Evolutionary conservation across 2,329 filamentous ascomycete genomes (phyloP), one percentile per base, ranked within the genome.

Genomic region (Aspergillus sergii): DNA sequence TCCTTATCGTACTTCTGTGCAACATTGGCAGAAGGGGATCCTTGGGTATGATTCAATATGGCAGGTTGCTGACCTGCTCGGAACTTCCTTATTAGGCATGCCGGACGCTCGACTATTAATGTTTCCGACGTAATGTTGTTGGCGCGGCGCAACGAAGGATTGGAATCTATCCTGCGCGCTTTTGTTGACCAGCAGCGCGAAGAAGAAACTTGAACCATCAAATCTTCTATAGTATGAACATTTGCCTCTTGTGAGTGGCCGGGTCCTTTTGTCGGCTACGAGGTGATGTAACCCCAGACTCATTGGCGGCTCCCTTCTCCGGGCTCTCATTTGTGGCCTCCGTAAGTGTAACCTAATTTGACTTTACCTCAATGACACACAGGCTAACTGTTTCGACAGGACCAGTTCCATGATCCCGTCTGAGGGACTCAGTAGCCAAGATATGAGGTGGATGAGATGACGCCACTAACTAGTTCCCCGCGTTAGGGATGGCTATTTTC

Each of bases 91-190:
- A 86, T 69, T 59, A 89, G 88, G 58, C 95, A 99, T 78, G 94
- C 92, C 12, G 91, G 91, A 1, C 87, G 94, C 30, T 88, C 87
- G 2, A 94, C 90, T 0, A 86, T 99, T 68, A 92, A 89, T 43
- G 91, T 90, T 0, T 91, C 94, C 58, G 95, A 99, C 75, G 94
- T 98, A 14, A 81, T 98, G 71, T 85, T 99, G 9, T 86, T 99
- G 34, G 89, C 92, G 30, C 84, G 95, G 65, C 88, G 94, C 63
- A 99, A 98, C 71, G 91, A 94, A 61, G 93, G 93, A 21, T 79
- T 99, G 23, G 88, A 94, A 69, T 84, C 84, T 19, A 88, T 98
- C 39, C 84, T 99, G 73, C 73, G 71, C 12, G 71, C 75, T 7
- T 80, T 77, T 57, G 65, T 76, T 19, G 75, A 77, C 57, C 74